Conservation (phyloP, 169 alveolate species). For the Eimeria acervulina region DNA sequence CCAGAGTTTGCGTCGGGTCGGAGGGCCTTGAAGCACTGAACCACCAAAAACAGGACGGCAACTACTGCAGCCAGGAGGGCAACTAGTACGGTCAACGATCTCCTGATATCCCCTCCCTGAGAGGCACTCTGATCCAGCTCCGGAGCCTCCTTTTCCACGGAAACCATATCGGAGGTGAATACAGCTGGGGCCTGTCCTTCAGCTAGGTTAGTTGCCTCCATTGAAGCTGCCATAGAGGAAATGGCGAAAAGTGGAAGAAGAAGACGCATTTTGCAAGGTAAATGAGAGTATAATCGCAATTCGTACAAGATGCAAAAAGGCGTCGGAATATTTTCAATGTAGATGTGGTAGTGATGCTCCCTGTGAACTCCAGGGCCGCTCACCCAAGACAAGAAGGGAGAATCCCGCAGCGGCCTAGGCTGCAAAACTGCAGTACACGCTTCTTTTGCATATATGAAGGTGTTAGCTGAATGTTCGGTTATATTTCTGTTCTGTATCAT, state of each 20-base stretch:
- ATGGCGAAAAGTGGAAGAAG: neutral
- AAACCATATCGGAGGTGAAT: neutral
- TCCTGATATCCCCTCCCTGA: neutral
- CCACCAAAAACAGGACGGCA: neutral
- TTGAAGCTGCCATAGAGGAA: neutral
- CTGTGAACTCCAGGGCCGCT: neutral
- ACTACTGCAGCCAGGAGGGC: neutral
- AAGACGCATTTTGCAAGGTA: neutral
- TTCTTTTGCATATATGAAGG: neutral
- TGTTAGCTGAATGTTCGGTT: neutral
- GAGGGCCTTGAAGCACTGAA: neutral
- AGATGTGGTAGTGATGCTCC: neutral
- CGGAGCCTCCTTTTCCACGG: neutral
- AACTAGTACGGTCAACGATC: neutral
- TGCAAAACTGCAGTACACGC: neutral
- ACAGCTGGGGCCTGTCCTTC: neutral
- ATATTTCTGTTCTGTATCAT: neutral
- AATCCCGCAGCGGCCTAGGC: neutral
- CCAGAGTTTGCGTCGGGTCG: neutral
- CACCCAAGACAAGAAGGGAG: too few species aligned
- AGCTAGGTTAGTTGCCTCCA: neutral
- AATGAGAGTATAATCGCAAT: neutral
- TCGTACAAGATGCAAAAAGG: neutral
- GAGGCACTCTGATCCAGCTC: too few species aligned
- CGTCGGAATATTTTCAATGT: neutral